These are phyloP conservation scores for Jaminaea rosea DNA, from an alignment of 1,284 basidiomycete genomes.

Conservation along the genomic window DNA sequence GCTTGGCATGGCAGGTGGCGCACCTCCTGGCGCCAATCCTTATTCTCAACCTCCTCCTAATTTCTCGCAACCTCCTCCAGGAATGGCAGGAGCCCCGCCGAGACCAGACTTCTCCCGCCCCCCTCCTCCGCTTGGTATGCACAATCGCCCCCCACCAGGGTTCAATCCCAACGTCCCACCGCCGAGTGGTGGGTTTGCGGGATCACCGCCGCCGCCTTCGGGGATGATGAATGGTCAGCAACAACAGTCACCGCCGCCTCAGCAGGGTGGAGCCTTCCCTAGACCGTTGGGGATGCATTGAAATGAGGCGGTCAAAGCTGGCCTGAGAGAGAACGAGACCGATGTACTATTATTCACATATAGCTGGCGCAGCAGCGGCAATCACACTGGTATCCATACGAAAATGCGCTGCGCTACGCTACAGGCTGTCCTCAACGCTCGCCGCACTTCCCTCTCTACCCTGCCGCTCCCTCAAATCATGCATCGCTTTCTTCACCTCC, in stretches of 20 bases:
- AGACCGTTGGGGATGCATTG: conserved; percentile 1
- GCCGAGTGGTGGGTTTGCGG: not conserved
- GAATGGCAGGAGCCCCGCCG: too few relatives aligned
- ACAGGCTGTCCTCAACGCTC: too few relatives aligned
- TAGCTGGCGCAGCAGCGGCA: too few relatives aligned
- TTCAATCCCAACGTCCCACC: not conserved
- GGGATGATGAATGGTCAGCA: not conserved
- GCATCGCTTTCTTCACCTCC: conserved; percentile 1
- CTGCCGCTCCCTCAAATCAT: too few relatives aligned
- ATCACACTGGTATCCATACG: too few relatives aligned
- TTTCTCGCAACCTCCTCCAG: too few relatives aligned
- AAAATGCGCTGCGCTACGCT: too few relatives aligned
- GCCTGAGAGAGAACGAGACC: too few relatives aligned
- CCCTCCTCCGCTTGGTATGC: not conserved
- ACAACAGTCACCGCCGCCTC: not conserved
- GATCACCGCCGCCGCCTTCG: not conserved
- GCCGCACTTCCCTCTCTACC: too few relatives aligned
- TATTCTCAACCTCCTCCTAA: not conserved
- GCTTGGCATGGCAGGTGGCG: not conserved
- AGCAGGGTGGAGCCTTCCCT: not conserved
- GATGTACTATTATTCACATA: too few relatives aligned
- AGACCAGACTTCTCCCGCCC: not conserved
- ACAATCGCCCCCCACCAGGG: not conserved
- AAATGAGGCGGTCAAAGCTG: too few relatives aligned
- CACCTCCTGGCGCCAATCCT: too few relatives aligned